phyloP scores from a whole-genome alignment of 202 grass and related monocot genomes.

The Setaria italica region DNA sequence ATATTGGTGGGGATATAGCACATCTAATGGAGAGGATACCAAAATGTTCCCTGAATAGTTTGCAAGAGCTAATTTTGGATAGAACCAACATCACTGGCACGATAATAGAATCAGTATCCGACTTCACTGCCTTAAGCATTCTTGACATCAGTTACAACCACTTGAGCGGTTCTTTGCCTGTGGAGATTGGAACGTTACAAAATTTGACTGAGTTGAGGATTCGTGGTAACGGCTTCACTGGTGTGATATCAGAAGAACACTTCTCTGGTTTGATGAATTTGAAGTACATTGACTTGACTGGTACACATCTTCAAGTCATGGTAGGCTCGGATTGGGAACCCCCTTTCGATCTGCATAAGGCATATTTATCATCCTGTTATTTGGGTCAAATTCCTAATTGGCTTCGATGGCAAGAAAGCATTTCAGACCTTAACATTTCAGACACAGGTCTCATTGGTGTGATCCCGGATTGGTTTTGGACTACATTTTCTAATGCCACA shows the following conservation, averaged over 20 bases:
- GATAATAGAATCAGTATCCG: background rate
- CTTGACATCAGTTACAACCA: background rate
- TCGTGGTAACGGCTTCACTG: background rate
- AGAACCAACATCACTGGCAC: background rate
- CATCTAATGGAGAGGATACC: background rate
- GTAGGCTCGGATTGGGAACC: background rate
- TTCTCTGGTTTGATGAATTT: background rate
- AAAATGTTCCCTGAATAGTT: background rate
- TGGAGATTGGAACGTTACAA: background rate
- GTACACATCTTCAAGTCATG: background rate
- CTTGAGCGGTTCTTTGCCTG: background rate
- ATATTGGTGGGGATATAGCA: background rate
- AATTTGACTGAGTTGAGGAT: background rate
- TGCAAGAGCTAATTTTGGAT: background rate
- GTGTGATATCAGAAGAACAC: background rate
- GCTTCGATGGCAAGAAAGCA: background rate
- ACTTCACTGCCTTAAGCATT: background rate
- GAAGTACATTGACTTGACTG: background rate
- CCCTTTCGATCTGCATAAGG: background rate
- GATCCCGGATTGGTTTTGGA: conserved; percentile 7
- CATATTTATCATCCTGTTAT: background rate
- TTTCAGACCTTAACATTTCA: background rate
- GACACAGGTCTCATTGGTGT: background rate
- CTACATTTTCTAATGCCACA: background rate
- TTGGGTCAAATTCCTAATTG: background rate